phyloP scores from a whole-genome alignment of 2,329 filamentous ascomycete species.

The Talaromyces sp. region DNA sequence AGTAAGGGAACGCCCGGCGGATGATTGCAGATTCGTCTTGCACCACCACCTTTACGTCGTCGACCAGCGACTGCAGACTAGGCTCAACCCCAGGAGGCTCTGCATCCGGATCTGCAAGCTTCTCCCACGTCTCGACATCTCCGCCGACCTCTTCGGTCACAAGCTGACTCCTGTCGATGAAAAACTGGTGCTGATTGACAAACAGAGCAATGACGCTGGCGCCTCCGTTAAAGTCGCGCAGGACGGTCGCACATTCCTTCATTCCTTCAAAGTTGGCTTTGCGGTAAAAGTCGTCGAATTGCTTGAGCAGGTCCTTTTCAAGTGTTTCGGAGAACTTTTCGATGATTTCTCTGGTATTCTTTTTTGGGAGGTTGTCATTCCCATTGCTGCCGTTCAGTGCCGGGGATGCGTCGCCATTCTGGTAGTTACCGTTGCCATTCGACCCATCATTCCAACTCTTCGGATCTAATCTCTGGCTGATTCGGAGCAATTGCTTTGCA shows the following conservation, averaged over 20 bases:
- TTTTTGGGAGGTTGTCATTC: constrained; percentile 42
- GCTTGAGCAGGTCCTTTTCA: constrained; percentile 90
- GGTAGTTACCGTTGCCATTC: constrained; percentile 35
- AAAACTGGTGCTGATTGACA: constrained; percentile 99
- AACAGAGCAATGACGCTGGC: constrained; percentile 93
- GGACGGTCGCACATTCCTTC: constrained; percentile 90
- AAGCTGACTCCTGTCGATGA: constrained; percentile 91
- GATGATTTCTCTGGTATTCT: constrained; percentile 77
- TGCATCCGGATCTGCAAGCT: constrained; percentile 86
- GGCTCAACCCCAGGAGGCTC: constrained; percentile 89
- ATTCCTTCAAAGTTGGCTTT: constrained; percentile 96
- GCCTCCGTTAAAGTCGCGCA: constrained; percentile 94
- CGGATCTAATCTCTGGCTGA: constrained; percentile 85
- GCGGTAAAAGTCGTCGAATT: constrained; percentile 96
- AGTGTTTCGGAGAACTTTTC: constrained; percentile 96
- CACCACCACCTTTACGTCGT: constrained; percentile 92
- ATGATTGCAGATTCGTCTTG: constrained; percentile 98
- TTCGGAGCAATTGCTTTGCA: constrained; percentile 85
- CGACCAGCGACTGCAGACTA: constrained; percentile 83
- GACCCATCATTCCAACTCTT: constrained; percentile 62
- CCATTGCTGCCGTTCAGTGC: constrained; percentile 46
- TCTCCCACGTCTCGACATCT: constrained; percentile 72
- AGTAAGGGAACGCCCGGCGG: constrained; percentile 91
- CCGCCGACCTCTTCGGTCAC: constrained; percentile 73
- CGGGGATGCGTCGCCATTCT: constrained; percentile 20